phyloP scores from a whole-genome alignment of 148 eudicot genomes.

The Diospyros lotus region DNA sequence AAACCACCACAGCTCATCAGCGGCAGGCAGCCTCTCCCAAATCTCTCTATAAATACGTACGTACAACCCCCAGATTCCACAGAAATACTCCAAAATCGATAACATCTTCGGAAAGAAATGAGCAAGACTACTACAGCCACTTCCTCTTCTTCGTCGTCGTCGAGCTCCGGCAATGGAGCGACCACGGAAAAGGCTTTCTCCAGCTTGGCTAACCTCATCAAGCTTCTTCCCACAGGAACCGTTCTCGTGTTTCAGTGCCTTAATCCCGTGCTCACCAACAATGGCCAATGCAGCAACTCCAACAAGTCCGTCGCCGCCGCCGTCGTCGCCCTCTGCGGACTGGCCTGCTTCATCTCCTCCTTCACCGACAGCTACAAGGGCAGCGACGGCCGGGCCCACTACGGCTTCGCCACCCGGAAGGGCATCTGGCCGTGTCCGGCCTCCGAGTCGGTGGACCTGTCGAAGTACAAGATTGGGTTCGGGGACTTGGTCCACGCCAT shows the following conservation, averaged over 20 bases:
- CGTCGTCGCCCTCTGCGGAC: conserved; percentile 29
- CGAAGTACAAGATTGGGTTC: conserved; percentile 32
- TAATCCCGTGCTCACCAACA: conserved; percentile 34
- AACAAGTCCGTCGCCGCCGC: conserved; percentile 46
- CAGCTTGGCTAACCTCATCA: conserved; percentile 53
- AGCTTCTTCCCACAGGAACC: conserved; percentile 73
- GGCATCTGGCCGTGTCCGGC: conserved; percentile 45
- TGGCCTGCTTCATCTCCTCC: conserved; percentile 44
- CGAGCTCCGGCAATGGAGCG: background rate
- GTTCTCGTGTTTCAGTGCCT: conserved; percentile 63
- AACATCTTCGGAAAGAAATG: too few species aligned
- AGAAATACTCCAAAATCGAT: too few species aligned
- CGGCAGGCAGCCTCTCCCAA: too few species aligned
- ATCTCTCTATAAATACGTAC: too few species aligned
- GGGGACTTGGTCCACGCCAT: conserved; percentile 68
- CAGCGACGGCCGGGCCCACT: conserved; percentile 35
- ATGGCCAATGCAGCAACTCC: conserved; percentile 7
- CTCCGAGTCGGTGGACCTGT: conserved; percentile 22
- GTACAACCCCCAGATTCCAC: too few species aligned
- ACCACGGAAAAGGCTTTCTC: conserved; percentile 31
- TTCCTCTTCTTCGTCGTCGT: background rate
- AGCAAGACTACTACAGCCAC: background rate
- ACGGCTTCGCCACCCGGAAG: conserved; percentile 54
- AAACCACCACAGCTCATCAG: too few species aligned
- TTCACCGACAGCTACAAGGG: conserved; percentile 71